Conservation (phyloP, 371 early-diverging fungal species). For the Mucor ambiguus region DNA sequence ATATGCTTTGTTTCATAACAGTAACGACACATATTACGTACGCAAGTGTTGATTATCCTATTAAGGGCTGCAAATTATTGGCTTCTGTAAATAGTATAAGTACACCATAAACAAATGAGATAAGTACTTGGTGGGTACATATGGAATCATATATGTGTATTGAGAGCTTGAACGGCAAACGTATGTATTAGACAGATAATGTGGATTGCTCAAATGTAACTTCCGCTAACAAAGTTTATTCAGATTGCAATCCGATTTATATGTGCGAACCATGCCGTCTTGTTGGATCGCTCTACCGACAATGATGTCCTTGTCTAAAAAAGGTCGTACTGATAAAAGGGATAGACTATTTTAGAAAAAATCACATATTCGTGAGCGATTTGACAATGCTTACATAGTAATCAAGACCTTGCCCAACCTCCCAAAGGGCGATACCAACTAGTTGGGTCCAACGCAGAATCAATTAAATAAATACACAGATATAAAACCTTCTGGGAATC, state of each 20-base stretch:
- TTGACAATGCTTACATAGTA: conserved; percentile 53
- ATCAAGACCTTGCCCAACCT: conserved; percentile 71
- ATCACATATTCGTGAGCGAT: neutral
- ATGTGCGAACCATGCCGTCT: neutral
- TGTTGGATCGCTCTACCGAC: neutral
- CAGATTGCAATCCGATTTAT: neutral
- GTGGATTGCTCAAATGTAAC: neutral
- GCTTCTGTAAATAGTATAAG: neutral
- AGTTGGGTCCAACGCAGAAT: neutral
- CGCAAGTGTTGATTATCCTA: neutral
- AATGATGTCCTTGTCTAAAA: conserved; percentile 1
- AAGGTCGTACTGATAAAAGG: conserved; percentile 11
- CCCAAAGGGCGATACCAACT: conserved; percentile 67
- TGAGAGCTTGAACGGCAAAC: too few species aligned
- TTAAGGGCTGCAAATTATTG: neutral
- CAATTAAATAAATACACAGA: neutral
- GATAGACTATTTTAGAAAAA: neutral
- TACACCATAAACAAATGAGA: neutral
- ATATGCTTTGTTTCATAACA: neutral
- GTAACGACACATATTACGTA: neutral
- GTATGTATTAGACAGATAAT: neutral
- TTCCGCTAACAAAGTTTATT: neutral
- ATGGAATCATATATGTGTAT: too few species aligned
- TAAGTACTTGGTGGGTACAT: neutral
- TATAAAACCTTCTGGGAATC: neutral